Conservation (phyloP, 768 basidiomycete species). For the Lactifluus echinatus region DNA sequence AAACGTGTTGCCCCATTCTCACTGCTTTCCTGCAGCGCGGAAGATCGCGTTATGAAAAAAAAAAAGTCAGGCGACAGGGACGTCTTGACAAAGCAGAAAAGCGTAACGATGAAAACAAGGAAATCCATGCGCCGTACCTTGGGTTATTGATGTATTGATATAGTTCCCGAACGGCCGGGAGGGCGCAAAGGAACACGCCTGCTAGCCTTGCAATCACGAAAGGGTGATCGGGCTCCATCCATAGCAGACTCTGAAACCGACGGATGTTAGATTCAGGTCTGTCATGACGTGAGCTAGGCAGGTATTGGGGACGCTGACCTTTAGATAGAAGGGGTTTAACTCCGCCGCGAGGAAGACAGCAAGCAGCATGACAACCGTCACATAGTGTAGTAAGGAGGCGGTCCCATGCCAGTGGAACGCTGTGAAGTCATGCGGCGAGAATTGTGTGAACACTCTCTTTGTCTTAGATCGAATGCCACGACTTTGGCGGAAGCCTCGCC, state of each 20-base stretch:
- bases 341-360: constrained; percentile 78
- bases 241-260: constrained; percentile 45
- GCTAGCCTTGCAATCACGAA: constrained; percentile 65
- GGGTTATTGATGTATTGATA: constrained; percentile 79
- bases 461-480: constrained; percentile 74
- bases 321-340: constrained; percentile 82
- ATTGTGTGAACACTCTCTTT: constrained; percentile 69
- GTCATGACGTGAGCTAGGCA: background rate
- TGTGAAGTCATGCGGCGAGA: constrained; percentile 83
- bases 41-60: constrained; percentile 13
- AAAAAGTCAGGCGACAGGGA: constrained; percentile 11
- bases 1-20: constrained; percentile 83
- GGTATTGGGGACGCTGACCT: constrained; percentile 37
- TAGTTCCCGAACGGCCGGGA: constrained; percentile 77
- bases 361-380: constrained; percentile 65
- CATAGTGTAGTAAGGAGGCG: constrained; percentile 62
- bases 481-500: constrained; percentile 76
- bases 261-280: background rate
- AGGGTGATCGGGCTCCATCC: constrained; percentile 90
- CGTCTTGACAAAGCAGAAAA: constrained; percentile 2
- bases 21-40: constrained; percentile 51
- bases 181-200: constrained; percentile 75
- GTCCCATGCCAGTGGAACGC: constrained; percentile 83
- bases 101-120: background rate
- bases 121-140: constrained; percentile 39